Percentiles rank a stretch among this genome's conserved stretches.
Conservation (phyloP, 768 basidiomycete genomes). For the Lactifluus subvellereus region DNA sequence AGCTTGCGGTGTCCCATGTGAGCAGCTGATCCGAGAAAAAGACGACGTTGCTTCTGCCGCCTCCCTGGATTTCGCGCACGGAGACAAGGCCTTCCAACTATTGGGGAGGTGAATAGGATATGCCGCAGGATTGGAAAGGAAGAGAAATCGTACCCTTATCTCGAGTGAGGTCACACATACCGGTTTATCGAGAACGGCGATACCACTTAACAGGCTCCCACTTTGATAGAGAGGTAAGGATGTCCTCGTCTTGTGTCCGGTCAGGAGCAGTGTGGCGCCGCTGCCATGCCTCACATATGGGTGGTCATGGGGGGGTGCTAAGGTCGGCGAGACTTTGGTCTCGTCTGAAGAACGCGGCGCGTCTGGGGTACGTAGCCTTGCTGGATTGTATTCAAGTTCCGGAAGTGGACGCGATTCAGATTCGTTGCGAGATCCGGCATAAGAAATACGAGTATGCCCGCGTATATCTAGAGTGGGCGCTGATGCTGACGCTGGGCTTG, state of each 20-base stretch:
- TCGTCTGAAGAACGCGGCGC: background rate
- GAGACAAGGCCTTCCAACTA: conserved; percentile 11
- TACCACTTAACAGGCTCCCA: conserved; percentile 11
- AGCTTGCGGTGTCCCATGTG: conserved; percentile 3
- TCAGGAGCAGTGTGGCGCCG: conserved; percentile 8
- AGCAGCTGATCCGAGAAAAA: conserved; percentile 9
- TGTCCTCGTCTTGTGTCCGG: conserved; percentile 8
- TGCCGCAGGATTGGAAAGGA: background rate
- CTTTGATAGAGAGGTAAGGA: conserved; percentile 10
- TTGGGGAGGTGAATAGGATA: background rate
- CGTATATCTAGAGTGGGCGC: background rate
- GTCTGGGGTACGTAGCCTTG: background rate
- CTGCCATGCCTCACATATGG: conserved; percentile 13
- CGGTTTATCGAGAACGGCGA: conserved; percentile 6
- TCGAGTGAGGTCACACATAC: background rate
- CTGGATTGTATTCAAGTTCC: background rate
- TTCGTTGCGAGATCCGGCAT: background rate
- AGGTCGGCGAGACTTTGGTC: background rate
- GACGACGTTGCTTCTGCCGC: background rate
- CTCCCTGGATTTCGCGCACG: conserved; percentile 16
- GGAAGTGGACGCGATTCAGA: background rate
- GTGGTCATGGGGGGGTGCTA: background rate
- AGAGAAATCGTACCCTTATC: conserved; percentile 6
- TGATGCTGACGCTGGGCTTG: background rate
- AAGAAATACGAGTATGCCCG: background rate